These are phyloP conservation scores for Candida nonsorbophila DNA, from an alignment of 805 yeast species.

Conservation along the genomic window DNA sequence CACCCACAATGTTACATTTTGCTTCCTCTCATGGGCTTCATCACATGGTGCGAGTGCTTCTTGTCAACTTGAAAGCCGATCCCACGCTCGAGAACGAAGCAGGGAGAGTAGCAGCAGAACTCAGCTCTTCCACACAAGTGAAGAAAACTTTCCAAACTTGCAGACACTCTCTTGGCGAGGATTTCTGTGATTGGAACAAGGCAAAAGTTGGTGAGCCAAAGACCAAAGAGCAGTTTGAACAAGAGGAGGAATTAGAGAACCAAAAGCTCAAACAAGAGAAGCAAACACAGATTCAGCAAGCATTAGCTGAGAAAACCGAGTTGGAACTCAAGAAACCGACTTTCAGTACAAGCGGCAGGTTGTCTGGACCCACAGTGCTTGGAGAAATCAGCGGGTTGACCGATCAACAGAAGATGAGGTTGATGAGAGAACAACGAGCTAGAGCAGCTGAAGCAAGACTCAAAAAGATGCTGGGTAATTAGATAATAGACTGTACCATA, in stretches of 20 bases:
- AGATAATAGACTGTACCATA: not conserved
- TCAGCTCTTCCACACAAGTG: constrained; percentile 44
- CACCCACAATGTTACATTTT: constrained; percentile 76
- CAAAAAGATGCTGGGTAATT: constrained; percentile 8
- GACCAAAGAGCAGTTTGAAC: constrained; percentile 52
- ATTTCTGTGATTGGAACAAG: constrained; percentile 59
- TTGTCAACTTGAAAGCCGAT: constrained; percentile 63
- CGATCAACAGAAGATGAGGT: constrained; percentile 66
- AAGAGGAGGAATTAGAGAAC: constrained; percentile 30
- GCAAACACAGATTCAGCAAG: constrained; percentile 37
- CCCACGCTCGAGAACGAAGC: constrained; percentile 51
- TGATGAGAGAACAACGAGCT: constrained; percentile 93
- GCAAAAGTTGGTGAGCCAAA: constrained; percentile 62
- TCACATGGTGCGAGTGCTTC: constrained; percentile 61
- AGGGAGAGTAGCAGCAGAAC: constrained; percentile 67
- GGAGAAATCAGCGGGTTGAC: constrained; percentile 56
- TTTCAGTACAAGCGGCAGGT: constrained; percentile 25
- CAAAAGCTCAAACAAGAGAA: constrained; percentile 33
- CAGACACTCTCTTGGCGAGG: constrained; percentile 65
- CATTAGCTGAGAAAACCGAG: constrained; percentile 39
- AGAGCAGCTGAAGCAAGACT: constrained; percentile 93
- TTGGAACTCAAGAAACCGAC: constrained; percentile 30
- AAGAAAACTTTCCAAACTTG: constrained; percentile 61
- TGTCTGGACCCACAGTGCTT: constrained; percentile 21
- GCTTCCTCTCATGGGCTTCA: constrained; percentile 64